Conservation (phyloP, 495 filamentous ascomycete species). For the Coniosporium apollinis region DNA sequence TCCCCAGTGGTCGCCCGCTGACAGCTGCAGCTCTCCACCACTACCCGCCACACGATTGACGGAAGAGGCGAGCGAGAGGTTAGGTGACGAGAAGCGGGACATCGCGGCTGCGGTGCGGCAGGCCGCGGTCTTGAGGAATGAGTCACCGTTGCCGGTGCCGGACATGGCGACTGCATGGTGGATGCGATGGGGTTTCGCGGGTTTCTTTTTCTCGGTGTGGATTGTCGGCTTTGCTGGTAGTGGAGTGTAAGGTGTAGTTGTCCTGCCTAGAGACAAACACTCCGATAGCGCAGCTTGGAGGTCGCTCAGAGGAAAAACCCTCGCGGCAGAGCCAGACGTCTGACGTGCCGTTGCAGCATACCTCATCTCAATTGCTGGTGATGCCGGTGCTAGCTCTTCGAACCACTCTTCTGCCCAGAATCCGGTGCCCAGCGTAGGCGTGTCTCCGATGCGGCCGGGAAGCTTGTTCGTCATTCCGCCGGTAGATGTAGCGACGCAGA, state of each 20-base stretch:
- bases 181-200: constrained; percentile 21
- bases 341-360: too few relatives aligned
- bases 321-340: too few relatives aligned
- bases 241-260: not conserved
- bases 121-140: constrained; percentile 62
- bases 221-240: not conserved
- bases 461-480: constrained; percentile 83
- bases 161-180: constrained; percentile 45
- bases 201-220: constrained; percentile 16
- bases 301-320: too few relatives aligned
- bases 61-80: constrained; percentile 27
- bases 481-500: constrained; percentile 71
- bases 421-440: constrained; percentile 69
- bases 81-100: constrained; percentile 39
- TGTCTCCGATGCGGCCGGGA: constrained; percentile 73
- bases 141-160: constrained; percentile 82
- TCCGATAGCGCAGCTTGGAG: too few relatives aligned
- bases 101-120: constrained; percentile 57
- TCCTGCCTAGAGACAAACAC: too few relatives aligned
- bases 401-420: constrained; percentile 83
- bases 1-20: constrained; percentile 61
- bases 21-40: constrained; percentile 56
- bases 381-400: constrained; percentile 4
- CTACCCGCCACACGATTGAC: constrained; percentile 48
- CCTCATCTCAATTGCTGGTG: too few relatives aligned